phyloP scores from a whole-genome alignment of 495 filamentous ascomycete species.

The Glutinoglossum americanum region DNA sequence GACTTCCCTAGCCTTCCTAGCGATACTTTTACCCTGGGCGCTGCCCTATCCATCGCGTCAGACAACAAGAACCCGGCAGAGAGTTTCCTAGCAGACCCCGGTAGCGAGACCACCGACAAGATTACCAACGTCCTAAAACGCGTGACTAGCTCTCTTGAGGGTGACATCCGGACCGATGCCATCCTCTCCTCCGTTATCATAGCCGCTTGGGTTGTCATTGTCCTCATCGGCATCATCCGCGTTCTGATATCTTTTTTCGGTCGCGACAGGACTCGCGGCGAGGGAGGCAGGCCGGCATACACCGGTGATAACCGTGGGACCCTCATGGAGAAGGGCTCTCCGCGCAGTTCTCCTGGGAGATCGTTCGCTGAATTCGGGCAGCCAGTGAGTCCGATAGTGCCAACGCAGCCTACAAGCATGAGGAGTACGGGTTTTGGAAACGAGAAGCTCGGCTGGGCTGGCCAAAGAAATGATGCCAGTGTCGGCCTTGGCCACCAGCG shows the following conservation, averaged over 20 bases:
- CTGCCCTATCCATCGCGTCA: constrained; percentile 34
- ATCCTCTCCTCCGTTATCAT: constrained; percentile 54
- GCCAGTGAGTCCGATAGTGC: neutral
- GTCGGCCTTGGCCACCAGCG: neutral
- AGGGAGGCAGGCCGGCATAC: constrained; percentile 19
- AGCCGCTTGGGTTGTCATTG: constrained; percentile 51
- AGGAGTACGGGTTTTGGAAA: neutral
- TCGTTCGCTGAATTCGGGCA: neutral
- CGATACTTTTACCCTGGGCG: constrained; percentile 68
- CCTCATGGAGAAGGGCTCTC: neutral
- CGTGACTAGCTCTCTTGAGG: constrained; percentile 38
- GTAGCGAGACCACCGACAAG: constrained; percentile 47
- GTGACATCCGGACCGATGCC: constrained; percentile 47
- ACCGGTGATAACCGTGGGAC: neutral
- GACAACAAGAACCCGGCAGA: constrained; percentile 29
- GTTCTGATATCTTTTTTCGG: constrained; percentile 30
- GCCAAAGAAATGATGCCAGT: neutral
- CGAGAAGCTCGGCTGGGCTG: constrained; percentile 1
- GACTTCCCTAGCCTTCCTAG: constrained; percentile 55
- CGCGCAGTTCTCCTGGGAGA: neutral
- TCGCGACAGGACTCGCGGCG: constrained; percentile 28
- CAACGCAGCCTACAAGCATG: neutral
- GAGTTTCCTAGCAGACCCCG: constrained; percentile 55
- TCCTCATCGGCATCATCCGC: constrained; percentile 48
- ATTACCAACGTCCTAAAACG: constrained; percentile 52